Conservation (phyloP, 192 early-diverging fungal species). For the Helicostylum pulchrum region DNA sequence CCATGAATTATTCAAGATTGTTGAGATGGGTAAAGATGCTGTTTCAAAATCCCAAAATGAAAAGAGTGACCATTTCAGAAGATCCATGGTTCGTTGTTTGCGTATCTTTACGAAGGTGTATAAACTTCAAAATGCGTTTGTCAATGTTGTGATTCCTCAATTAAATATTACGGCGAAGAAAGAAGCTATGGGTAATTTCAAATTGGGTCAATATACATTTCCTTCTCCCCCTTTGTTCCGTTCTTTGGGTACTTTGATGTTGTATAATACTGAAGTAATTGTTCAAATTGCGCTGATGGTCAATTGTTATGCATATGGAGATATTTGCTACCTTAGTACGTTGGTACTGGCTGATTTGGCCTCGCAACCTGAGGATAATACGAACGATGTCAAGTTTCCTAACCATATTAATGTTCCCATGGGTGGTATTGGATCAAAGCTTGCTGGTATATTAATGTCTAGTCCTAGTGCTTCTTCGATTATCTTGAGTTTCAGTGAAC, state of each 20-base stretch:
- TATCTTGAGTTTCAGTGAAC: conserved; percentile 71
- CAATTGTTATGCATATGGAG: conserved; percentile 61
- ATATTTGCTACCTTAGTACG: conserved; percentile 70
- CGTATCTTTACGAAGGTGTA: conserved; percentile 65
- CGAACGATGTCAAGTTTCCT: conserved; percentile 27
- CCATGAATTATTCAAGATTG: conserved; percentile 65
- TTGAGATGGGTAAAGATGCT: conserved; percentile 54
- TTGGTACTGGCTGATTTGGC: conserved; percentile 71
- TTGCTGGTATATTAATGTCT: conserved; percentile 67
- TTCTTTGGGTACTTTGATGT: conserved; percentile 77
- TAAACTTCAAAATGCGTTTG: conserved; percentile 72
- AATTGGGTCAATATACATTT: conserved; percentile 14
- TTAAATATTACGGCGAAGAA: conserved; percentile 39
- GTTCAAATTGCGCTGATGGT: conserved; percentile 72
- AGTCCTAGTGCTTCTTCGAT: conserved; percentile 68
- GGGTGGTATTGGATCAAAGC: conserved; percentile 60
- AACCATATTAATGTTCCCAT: conserved; percentile 42
- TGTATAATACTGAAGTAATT: conserved; percentile 64
- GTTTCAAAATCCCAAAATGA: conserved; percentile 49
- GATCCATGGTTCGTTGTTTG: conserved; percentile 46
- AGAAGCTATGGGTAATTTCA: background rate
- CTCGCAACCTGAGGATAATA: conserved; percentile 61
- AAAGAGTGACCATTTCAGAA: conserved; percentile 34
- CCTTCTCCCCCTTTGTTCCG: conserved; percentile 50
- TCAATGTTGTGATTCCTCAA: conserved; percentile 59